phyloP scores from a whole-genome alignment of 306 rosid genomes.

The Ammopiptanthus mongolicus region DNA sequence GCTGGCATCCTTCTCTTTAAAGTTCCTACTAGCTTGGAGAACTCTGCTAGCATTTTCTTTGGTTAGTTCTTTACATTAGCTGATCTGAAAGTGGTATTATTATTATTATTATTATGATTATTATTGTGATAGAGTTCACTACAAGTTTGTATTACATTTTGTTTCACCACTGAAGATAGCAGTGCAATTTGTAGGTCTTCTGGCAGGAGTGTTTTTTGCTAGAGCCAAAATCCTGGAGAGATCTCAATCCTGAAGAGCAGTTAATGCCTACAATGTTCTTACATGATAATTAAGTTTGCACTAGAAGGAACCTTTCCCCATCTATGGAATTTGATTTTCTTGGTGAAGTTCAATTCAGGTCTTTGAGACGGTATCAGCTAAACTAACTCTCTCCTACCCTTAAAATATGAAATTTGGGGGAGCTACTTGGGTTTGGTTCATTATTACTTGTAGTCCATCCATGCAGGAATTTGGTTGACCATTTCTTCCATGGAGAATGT shows the following conservation, averaged over 20 bases:
- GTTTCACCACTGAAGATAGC: slow-evolving; percentile 11
- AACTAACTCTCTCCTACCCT: background rate
- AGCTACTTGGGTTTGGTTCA: slow-evolving; percentile 8
- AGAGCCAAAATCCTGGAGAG: slow-evolving; percentile 87
- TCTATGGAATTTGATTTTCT: slow-evolving; percentile 22
- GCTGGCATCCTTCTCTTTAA: slow-evolving; percentile 88
- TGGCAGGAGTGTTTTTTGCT: slow-evolving; percentile 94
- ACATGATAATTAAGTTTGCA: background rate
- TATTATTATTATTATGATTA: background rate
- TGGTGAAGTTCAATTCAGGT: slow-evolving; percentile 12
- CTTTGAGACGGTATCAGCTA: background rate
- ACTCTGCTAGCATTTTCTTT: slow-evolving; percentile 81
- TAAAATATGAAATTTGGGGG: background rate
- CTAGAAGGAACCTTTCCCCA: slow-evolving; percentile 2
- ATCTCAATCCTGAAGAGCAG: slow-evolving; percentile 40
- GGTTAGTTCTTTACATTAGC: slow-evolving; percentile 49
- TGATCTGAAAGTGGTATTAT: background rate
- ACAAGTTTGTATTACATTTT: slow-evolving; percentile 10
- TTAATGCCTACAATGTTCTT: background rate
- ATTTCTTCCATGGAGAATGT: background rate
- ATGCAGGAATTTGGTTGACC: background rate
- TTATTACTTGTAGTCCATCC: background rate
- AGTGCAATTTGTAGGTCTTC: slow-evolving; percentile 59
- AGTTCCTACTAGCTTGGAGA: slow-evolving; percentile 93
- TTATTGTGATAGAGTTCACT: background rate